Base-by-base conservation (phyloP, 1,139 yeast species). In the Geotrichum citri-aurantii region DNA sequence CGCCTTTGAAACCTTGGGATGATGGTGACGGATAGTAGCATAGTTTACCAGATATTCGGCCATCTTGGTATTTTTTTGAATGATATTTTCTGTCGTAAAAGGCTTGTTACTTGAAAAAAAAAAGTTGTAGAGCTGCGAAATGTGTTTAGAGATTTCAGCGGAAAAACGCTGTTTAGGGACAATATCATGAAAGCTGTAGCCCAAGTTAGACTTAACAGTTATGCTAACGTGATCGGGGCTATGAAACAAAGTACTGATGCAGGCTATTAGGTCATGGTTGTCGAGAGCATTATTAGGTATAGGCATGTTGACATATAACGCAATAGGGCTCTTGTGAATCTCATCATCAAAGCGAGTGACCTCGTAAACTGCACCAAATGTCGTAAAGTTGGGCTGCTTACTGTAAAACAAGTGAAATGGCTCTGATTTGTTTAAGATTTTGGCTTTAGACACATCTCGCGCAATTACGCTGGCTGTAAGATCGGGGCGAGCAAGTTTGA, bases 361-460 rank as follows among this genome's bases (percentile, higher is more conserved):
- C 64, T 86, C 95, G 68, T 92, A 97, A 1, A 96, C 97, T 0
- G 96, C 85, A 17, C 88, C 84, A 70, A 83, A 91, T 0, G 86
- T 68, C 5, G 79, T 76, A 26, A 83, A 69, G n/a, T 77, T 77
- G 52, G 76, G 74, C 10, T 68, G 65, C 8, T 63, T 65, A 51
- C 59, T 72, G 65, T 81, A 83, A 75, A 92, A 92, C 40, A 92
- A 74, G 74, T 92, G 97, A 72, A 92, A 90, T 2, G 97, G 92
- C 57, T 90, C 88, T 2, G 85, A 80, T 67, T 92, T 92, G 69
- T 85, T 83, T 59, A 91, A 75, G 40, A 92, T 83, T 64, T 83
- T 85, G 0, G 97, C 91, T 69, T 91, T 91, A 61, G 87, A 83
- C 7, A 89, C 72, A 50, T 87, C 74, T 55, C 85, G 87, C 26